Conservation (phyloP, 305 asterid species). For the Fraxinus sp. region DNA sequence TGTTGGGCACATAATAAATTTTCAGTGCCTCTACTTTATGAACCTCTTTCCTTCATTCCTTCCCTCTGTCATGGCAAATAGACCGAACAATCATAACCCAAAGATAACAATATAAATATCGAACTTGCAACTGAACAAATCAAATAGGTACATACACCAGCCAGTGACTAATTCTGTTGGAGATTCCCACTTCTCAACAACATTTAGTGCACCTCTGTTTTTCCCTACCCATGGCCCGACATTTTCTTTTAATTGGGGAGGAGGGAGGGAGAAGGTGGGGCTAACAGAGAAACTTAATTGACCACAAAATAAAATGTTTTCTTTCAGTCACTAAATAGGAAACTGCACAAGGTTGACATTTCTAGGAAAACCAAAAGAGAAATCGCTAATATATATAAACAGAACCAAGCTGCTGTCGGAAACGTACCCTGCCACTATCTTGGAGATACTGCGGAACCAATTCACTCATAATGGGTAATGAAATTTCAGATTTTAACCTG, state of each 20-base stretch:
- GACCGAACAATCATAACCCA: not conserved
- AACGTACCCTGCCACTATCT: slow-evolving; percentile 82
- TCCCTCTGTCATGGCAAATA: not conserved
- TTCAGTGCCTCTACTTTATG: not conserved
- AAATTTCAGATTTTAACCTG: slow-evolving; percentile 89
- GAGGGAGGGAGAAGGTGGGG: not conserved
- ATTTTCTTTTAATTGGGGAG: not conserved
- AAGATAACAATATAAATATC: not conserved
- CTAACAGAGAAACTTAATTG: not conserved
- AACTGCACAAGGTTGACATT: slow-evolving; percentile 15
- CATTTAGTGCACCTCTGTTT: not conserved
- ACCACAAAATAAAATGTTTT: slow-evolving; percentile 16
- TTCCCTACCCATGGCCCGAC: not conserved
- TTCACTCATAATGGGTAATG: slow-evolving; percentile 85
- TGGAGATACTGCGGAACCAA: slow-evolving; percentile 93
- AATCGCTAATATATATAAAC: slow-evolving; percentile 14
- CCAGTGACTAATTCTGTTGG: not conserved
- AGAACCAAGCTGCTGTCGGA: slow-evolving; percentile 22
- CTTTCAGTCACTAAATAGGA: slow-evolving; percentile 3
- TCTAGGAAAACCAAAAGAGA: slow-evolving; percentile 8
- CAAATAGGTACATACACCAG: not conserved
- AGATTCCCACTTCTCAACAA: not conserved
- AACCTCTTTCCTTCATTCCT: not conserved
- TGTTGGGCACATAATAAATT: not conserved
- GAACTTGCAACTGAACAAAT: not conserved